phyloP scores from a whole-genome alignment of 305 asterid genomes.

The Stenogyne calaminthoides region DNA sequence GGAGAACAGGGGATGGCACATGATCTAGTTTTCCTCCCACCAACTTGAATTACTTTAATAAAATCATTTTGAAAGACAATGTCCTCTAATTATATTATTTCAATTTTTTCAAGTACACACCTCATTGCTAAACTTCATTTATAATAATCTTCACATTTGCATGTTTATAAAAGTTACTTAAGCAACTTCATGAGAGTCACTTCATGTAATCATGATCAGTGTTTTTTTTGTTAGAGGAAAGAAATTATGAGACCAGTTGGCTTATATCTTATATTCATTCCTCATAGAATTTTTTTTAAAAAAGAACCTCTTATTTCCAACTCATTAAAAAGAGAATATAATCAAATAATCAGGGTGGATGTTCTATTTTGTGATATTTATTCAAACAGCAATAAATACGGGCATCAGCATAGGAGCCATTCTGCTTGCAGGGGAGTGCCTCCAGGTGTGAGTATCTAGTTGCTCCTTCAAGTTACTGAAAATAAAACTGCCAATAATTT shows the following conservation, averaged over 20 bases:
- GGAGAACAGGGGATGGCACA: background rate
- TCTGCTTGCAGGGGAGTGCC: conserved; percentile 87
- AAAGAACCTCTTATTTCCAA: background rate
- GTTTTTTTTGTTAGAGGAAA: too few relatives aligned
- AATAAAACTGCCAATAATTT: background rate
- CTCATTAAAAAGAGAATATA: background rate
- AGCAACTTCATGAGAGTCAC: background rate
- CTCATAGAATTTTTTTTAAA: too few relatives aligned
- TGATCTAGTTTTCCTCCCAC: background rate
- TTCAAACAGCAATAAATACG: conserved; percentile 88
- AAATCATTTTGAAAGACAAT: background rate
- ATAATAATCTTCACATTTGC: background rate
- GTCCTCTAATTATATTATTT: background rate
- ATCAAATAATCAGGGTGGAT: conserved; percentile 72
- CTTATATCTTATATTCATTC: background rate
- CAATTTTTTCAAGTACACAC: background rate
- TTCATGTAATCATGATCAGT: background rate
- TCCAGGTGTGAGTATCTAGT: conserved; percentile 60
- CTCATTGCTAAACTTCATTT: background rate
- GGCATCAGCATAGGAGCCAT: conserved; percentile 90
- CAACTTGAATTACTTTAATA: background rate
- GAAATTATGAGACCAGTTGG: too few relatives aligned
- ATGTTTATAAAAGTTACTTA: background rate
- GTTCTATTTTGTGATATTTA: conserved; percentile 83
- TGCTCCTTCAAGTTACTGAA: conserved; percentile 6